Evolutionary conservation across 495 filamentous ascomycete species (phyloP), one percentile per base, ranked within the genome.

Genomic region (Aspergillus funiculosus): DNA sequence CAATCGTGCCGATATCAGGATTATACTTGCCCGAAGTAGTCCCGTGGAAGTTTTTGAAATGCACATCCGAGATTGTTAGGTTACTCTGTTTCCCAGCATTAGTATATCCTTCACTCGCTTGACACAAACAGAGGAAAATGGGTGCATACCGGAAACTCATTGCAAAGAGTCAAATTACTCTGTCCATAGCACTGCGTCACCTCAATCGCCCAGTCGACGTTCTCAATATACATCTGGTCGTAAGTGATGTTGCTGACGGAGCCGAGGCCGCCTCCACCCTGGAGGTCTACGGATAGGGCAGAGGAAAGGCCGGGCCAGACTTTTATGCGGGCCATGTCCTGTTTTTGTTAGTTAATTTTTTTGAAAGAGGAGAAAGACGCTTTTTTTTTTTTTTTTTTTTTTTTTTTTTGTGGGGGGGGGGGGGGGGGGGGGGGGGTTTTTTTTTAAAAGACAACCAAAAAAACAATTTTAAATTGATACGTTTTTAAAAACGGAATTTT

Each of bases 281-380:
- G 77, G 1, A 83, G 69, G 44, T 80, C 77, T 15, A 68, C 72
- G 5, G 69, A 76, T 17, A 79, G 53, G 1, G 60, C 71, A 13
- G 69, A 69, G 11, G 69, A 56, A 14, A 66, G 57, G 31, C 78
- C 78, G 1, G 80, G 79, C 80, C 80, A 84, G 52, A 82, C 79
- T 64, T 86, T 85, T 64, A 85, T 85, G 30, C 82, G 79, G 6
- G 81, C 82, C 36, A 81, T 81, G 50, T 85, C 74, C 66, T 71
- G 28, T 17, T 36, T 18, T 19, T 37, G 41, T 43, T 21, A 51
- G 37, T 44, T 5, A n/a, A 15, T 26, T 42, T 3, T 21, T 31
- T n/a, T 17, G 27, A 14, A 25, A 22, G 13, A 28, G 19, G 5
- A 9, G 7, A 8, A 28, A 28, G 8, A 3, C 26, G 26, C 8